Evolutionary conservation across 1,284 basidiomycete genomes (phyloP).

Genomic region (Cutaneotrichosporon sp.): DNA sequence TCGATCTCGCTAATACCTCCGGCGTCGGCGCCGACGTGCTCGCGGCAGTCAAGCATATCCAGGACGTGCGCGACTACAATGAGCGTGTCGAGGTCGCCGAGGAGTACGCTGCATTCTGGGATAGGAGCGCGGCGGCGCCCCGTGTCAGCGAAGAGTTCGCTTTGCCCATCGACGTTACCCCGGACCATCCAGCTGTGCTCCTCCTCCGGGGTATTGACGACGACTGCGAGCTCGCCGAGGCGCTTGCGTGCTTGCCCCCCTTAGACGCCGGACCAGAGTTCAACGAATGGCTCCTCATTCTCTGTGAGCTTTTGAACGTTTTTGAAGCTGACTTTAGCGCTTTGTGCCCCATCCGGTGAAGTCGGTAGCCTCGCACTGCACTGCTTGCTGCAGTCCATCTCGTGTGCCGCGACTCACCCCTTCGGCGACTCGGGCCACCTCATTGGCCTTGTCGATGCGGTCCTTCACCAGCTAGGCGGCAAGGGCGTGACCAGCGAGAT

Average conservation of each 20-base stretch:
- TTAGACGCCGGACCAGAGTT: not conserved
- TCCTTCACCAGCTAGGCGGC: not conserved
- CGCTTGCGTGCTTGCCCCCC: not conserved
- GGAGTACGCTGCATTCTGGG: slow-evolving; percentile 1
- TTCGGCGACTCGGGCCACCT: not conserved
- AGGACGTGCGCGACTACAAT: not conserved
- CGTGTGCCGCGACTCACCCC: not conserved
- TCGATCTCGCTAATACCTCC: not conserved
- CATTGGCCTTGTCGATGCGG: not conserved
- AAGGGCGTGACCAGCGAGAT: not conserved
- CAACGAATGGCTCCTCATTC: slow-evolving; percentile 1
- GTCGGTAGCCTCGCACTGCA: not conserved
- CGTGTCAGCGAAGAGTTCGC: not conserved
- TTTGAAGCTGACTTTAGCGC: not conserved
- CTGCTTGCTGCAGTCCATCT: not conserved
- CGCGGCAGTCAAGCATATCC: not conserved
- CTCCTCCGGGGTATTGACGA: not conserved
- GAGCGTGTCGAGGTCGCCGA: slow-evolving; percentile 1
- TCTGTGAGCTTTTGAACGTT: not conserved
- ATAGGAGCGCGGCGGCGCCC: too few species aligned
- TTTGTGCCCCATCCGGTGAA: not conserved
- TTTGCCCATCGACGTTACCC: not conserved
- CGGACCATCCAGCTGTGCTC: not conserved
- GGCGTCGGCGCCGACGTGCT: not conserved
- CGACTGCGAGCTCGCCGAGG: not conserved